These are phyloP conservation scores for Cladosporium sp. DNA, from an alignment of 2,329 filamentous ascomycete species.

Conservation along the genomic window DNA sequence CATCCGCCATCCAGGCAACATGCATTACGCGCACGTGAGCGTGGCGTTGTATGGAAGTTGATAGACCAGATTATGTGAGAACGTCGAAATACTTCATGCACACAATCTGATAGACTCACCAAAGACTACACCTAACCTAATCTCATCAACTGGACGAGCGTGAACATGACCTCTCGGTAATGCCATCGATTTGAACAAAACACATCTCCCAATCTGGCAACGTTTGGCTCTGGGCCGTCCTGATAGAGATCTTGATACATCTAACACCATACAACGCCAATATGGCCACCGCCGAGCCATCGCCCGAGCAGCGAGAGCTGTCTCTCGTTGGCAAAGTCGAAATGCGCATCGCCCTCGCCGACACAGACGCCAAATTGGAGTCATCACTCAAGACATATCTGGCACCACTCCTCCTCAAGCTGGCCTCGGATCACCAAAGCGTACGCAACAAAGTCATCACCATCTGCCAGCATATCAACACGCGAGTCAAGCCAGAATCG, in stretches of 20 bases:
- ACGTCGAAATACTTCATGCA: neutral
- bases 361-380: slow-evolving; percentile 79
- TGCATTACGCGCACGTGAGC: slow-evolving; percentile 11
- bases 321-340: slow-evolving; percentile 81
- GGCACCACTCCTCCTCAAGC: slow-evolving; percentile 76
- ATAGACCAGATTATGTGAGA: slow-evolving; percentile 10
- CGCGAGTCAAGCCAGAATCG: slow-evolving; percentile 55
- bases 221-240: neutral
- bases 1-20: slow-evolving; percentile 6
- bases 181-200: slow-evolving; percentile 3
- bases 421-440: slow-evolving; percentile 71
- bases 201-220: neutral
- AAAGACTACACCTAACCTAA: neutral
- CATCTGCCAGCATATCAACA: slow-evolving; percentile 68
- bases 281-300: slow-evolving; percentile 30
- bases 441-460: slow-evolving; percentile 77
- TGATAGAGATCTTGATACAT: neutral
- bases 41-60: slow-evolving; percentile 11
- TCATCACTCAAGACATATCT: slow-evolving; percentile 74
- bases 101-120: neutral
- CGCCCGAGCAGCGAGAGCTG: slow-evolving; percentile 66
- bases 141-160: neutral
- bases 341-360: slow-evolving; percentile 75
- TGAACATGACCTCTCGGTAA: neutral
- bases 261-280: neutral